Base-by-base conservation (phyloP, 805 yeast genomes). In the Torulaspora gathmanii region DNA sequence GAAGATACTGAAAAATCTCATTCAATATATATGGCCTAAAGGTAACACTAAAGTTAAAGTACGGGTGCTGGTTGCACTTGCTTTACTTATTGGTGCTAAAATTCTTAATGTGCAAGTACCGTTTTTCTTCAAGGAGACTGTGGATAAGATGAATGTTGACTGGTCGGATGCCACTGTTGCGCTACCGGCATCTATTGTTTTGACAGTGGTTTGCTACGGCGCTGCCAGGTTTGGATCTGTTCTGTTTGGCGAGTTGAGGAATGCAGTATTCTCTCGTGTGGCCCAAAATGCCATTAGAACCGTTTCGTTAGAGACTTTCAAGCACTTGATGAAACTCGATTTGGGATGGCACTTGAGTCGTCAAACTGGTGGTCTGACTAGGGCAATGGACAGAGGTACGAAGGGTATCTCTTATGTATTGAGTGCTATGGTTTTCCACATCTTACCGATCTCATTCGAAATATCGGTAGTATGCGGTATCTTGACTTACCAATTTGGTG, bases 301-400 rank as follows among this genome's bases (percentile, higher is more conserved):
- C 43, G 97, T 93, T 28, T 96, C 98, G 1, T 72, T 81, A 39
- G 86, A 85, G 59, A 89, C 97, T 0, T 93, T 91, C 64, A 73
- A 71, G 35, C 98, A 91, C 64, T 70, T 93, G 42, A 73, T 93
- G 65, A 79, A 79, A 56, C 73, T 93, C 64, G 99, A 93, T 67
- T 69, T 90, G 44, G 84, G 87, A 16, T 93, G 91, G 76, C 99
- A 93, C 64, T 68, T 93, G 33, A 75, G 91, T 9, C 74, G 90
- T 54, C 98, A 93, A 64, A 93, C 99, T 0, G 99, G 99, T 53
- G 98, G 96, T 0, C 68, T 93, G 27, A 91, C 97, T 0, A 73
- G 99, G 50, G 98, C 98, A 1, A 93, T 93, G 58, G 99, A 93
- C 59, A 74, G 99, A 52, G 99, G 99, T 64, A 91, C 98, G 1